phyloP scores from a whole-genome alignment of 164 flowering plant species.

The Magnolia kwangsiensis region DNA sequence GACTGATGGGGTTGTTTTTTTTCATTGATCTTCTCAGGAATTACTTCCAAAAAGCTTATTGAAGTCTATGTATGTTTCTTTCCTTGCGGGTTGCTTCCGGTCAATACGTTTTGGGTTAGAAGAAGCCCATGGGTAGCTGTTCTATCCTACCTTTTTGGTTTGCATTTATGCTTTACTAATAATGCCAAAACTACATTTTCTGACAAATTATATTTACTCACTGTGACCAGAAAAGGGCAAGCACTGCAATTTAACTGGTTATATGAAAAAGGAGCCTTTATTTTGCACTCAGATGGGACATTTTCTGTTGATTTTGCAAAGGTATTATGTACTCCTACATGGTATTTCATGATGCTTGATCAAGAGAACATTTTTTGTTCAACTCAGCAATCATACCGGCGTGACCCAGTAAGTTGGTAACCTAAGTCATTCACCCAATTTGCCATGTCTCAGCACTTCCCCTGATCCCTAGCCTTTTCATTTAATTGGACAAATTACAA shows the following conservation, averaged over 20 bases:
- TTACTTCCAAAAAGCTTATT: conserved; percentile 54
- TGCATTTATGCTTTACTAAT: neutral
- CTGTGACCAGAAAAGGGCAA: conserved; percentile 75
- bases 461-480: too few relatives aligned
- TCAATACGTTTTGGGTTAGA: conserved; percentile 92
- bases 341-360: neutral
- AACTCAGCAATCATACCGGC: neutral
- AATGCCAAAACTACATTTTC: neutral
- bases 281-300: conserved; percentile 56
- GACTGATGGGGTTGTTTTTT: too few relatives aligned
- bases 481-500: too few relatives aligned
- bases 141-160: conserved; percentile 5
- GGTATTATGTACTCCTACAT: conserved; percentile 29
- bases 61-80: conserved; percentile 87
- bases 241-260: conserved; percentile 94
- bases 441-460: too few relatives aligned
- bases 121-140: conserved; percentile 91
- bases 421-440: too few relatives aligned
- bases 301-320: conserved; percentile 77
- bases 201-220: conserved; percentile 5
- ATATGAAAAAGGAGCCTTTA: conserved; percentile 78
- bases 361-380: neutral
- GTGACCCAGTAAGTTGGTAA: neutral
- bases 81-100: conserved; percentile 92
- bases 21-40: conserved; percentile 33